A percentile compares a stretch with the other conserved stretches of the same genome.
These are phyloP conservation scores for Syzygium syzygioides DNA, from an alignment of 441 rosid species.

Conservation along the genomic window DNA sequence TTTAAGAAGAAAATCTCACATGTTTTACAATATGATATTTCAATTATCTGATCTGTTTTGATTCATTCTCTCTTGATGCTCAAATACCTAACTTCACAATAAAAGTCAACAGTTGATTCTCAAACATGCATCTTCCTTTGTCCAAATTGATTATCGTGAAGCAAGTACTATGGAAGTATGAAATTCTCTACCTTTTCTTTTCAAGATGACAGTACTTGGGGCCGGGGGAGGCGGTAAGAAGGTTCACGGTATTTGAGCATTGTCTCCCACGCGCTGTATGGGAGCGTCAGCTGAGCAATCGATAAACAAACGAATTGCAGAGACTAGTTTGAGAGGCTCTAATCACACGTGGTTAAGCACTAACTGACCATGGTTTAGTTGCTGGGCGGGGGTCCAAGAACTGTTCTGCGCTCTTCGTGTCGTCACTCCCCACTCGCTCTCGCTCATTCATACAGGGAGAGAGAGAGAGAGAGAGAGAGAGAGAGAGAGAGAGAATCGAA, in stretches of 20 bases:
- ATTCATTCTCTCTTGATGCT: not conserved
- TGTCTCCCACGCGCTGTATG: not conserved
- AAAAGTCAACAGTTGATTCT: not conserved
- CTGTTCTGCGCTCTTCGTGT: not conserved
- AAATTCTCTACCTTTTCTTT: not conserved
- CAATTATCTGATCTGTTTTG: not conserved
- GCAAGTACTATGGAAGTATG: not conserved
- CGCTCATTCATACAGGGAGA: not conserved
- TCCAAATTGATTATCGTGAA: not conserved
- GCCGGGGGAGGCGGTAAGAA: not conserved
- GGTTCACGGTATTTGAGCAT: not conserved
- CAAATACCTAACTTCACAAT: not conserved
- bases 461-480: not conserved
- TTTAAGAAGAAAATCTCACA: not conserved
- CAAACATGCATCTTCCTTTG: not conserved
- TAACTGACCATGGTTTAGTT: not conserved
- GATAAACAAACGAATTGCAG: not conserved
- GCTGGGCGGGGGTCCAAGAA: not conserved
- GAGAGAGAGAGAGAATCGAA: slow-evolving; percentile 9
- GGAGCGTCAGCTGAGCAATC: not conserved
- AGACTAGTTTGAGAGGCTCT: not conserved
- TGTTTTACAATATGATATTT: not conserved
- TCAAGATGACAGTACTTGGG: not conserved
- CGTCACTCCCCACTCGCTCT: not conserved
- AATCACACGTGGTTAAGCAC: not conserved